Percentiles rank a stretch among this genome's conserved stretches.
Conservation (phyloP, 1,284 basidiomycete genomes). For the Ganoderma boninense region DNA sequence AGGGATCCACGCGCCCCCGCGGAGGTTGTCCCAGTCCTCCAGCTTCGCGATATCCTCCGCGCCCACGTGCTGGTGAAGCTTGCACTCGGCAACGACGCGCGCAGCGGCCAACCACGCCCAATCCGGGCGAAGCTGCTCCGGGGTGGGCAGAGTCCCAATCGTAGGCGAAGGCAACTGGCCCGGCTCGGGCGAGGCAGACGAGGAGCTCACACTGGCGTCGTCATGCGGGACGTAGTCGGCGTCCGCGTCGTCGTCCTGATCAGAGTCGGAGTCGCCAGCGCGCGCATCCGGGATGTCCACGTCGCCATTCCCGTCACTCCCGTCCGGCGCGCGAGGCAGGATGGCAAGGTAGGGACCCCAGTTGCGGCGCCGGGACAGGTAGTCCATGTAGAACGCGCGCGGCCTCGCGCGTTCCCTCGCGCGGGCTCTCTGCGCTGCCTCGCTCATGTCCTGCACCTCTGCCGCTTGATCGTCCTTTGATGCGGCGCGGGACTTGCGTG, state of each 20-base stretch:
- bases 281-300: constrained; percentile 7
- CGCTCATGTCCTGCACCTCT: constrained; percentile 25
- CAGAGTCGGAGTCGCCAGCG: constrained; percentile 25
- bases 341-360: constrained; percentile 56
- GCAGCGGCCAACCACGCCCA: constrained; percentile 42
- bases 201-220: constrained; percentile 24
- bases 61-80: constrained; percentile 34
- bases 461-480: neutral
- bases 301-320: neutral
- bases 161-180: neutral
- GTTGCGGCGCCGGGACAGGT: constrained; percentile 49
- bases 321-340: neutral
- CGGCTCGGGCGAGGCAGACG: constrained; percentile 10
- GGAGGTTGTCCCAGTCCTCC: constrained; percentile 47
- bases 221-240: constrained; percentile 31
- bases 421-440: constrained; percentile 36
- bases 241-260: constrained; percentile 29
- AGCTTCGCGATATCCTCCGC: constrained; percentile 35
- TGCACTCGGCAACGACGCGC: constrained; percentile 39
- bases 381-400: constrained; percentile 56
- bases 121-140: constrained; percentile 35
- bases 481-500: neutral
- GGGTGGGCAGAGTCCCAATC: constrained; percentile 6
- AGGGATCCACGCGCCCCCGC: constrained; percentile 49
- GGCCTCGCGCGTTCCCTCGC: constrained; percentile 41